phyloP scores from a whole-genome alignment of 2,329 filamentous ascomycete genomes.

The Verticillium albo-atrum region DNA sequence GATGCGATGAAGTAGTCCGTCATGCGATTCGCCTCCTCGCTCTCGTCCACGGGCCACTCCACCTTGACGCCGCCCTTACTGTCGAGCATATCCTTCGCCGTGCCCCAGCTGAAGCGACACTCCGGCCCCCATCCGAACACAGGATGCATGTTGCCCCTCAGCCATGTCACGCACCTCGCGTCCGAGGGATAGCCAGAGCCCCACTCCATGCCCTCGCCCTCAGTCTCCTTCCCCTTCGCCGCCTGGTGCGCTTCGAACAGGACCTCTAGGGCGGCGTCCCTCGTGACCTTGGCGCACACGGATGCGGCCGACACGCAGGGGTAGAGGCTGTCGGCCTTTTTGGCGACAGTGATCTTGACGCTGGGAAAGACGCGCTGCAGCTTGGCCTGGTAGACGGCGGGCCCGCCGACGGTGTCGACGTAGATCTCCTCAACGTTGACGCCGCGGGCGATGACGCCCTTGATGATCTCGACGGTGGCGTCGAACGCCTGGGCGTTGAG shows the following conservation, averaged over 20 bases:
- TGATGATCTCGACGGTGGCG: constrained; percentile 79
- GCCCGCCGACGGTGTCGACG: constrained; percentile 89
- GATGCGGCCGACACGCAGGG: constrained; percentile 91
- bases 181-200: constrained; percentile 94
- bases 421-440: constrained; percentile 87
- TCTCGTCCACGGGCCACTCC: constrained; percentile 78
- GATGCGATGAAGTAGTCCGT: constrained; percentile 67
- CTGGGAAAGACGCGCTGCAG: constrained; percentile 82
- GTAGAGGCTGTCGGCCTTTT: constrained; percentile 90
- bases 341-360: constrained; percentile 69
- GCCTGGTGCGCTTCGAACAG: constrained; percentile 53
- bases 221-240: constrained; percentile 18
- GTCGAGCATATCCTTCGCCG: constrained; percentile 89
- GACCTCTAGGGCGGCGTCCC: constrained; percentile 82
- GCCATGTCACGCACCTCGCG: constrained; percentile 72
- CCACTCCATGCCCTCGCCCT: constrained; percentile 53
- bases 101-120: constrained; percentile 94
- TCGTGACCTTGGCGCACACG: constrained; percentile 92
- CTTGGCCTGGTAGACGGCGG: constrained; percentile 77
- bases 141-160: constrained; percentile 83
- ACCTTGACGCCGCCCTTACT: constrained; percentile 67
- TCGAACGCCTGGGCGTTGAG: constrained; percentile 96
- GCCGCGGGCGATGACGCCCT: constrained; percentile 67
- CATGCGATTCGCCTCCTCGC: constrained; percentile 62
- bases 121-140: constrained; percentile 94